Evolutionary conservation across 345 rosid species (phyloP).

Genomic region (Syzygium aromaticum): DNA sequence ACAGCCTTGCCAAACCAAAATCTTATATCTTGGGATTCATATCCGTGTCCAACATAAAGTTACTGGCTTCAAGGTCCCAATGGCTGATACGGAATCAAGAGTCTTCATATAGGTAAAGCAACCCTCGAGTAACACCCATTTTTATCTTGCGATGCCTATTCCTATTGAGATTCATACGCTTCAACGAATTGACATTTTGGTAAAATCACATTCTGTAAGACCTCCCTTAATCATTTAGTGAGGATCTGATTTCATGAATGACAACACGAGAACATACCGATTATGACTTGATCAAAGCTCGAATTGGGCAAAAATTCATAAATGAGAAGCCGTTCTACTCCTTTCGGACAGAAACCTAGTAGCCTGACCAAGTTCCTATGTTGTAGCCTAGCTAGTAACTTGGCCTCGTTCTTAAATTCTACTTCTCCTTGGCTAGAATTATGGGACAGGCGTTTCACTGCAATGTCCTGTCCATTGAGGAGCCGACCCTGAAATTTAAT

Average conservation of each 20-base stretch:
- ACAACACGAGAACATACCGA: constrained; percentile 3
- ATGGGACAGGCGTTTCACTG: constrained; percentile 25
- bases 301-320: no score
- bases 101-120: constrained; percentile 40
- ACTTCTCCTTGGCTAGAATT: constrained; percentile 25
- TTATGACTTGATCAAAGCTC: constrained; percentile 33
- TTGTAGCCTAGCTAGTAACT: constrained; percentile 30
- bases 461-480: constrained; percentile 14
- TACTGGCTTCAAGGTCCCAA: no score
- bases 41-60: no score
- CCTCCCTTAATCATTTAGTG: not conserved
- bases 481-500: constrained; percentile 9
- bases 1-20: no score
- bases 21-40: no score
- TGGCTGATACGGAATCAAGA: constrained; percentile 4
- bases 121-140: constrained; percentile 32
- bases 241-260: fast-evolving
- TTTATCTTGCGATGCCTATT: constrained; percentile 22
- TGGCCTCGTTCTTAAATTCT: constrained; percentile 35
- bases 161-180: constrained; percentile 12
- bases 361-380: constrained; percentile 38
- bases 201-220: not conserved
- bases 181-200: constrained; percentile 5
- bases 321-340: constrained; percentile 28
- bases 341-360: constrained; percentile 22